Evolutionary conservation across 139 green algal genomes (phyloP), one percentile per base, ranked within the genome.

Genomic region (Deuterostichococcus epilithicus): DNA sequence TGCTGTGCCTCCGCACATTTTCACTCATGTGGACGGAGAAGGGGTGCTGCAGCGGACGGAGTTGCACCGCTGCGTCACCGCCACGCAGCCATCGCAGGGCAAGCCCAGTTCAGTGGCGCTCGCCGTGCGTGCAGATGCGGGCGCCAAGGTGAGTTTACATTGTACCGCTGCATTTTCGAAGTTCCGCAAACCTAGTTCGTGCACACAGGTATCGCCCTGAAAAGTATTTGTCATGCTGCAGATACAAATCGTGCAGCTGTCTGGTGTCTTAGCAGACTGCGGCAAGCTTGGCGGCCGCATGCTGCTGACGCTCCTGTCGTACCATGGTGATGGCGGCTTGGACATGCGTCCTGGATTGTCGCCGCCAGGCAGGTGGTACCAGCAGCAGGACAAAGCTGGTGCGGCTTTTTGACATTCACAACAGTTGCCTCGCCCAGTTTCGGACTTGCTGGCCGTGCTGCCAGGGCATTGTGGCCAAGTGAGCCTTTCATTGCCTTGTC

Each of bases 281-380:
- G 32, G 63, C 63, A 5, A 26, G 5, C n/a, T 37, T 5, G 32
- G 63, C 63, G 32, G 63, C 23, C n/a, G 63, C 63, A 69, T 35
- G 30, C 5, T 69, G 63, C 30, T 37, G 28, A 37, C 30, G 63
- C 30, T 37, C 3, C 10, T 37, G 28, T 37, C n/a, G 5, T 69
- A 5, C 5, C 30, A 69, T 37, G 4, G 18, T 5, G 63, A 78
- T 38, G 74, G 74, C 72, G 58, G 47, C 72, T 76, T 76, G n/a
- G 72, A 76, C 72, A 76, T 76, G 72, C 72, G 72, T 2, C 72
- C 72, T 3, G 72, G 72, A 32, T 47, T 76, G 3, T 67, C 25
- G 13, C 37, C n/a, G 18, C 30, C 13, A 2, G 45, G 28, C 47
- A 32, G 63, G 25, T 42, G 36, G 18, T 74, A 74, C 70, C 13